phyloP scores from a whole-genome alignment of 257 asterid genomes.

The Solanum verrucosum region DNA sequence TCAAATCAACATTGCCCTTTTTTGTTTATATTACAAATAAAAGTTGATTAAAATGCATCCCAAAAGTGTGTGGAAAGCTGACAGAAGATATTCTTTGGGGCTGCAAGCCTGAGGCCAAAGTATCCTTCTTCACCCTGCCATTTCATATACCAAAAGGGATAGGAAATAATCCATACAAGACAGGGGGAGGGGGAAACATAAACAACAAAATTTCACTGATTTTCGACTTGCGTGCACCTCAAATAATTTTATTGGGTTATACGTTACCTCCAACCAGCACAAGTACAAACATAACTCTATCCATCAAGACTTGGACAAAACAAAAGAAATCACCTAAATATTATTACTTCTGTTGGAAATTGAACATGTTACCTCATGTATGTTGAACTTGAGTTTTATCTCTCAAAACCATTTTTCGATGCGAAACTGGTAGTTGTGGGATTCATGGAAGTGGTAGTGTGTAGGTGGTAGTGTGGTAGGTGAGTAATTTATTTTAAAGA shows the following conservation, averaged over 20 bases:
- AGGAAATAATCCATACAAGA: neutral
- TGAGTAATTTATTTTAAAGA: no score
- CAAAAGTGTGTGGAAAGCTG: neutral
- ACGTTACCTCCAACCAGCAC: no score
- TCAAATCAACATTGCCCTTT: neutral
- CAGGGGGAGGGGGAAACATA: neutral
- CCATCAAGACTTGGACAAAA: neutral
- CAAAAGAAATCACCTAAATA: neutral
- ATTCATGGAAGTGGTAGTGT: no score
- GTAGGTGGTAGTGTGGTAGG: no score
- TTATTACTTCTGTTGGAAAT: neutral
- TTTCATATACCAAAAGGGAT: neutral
- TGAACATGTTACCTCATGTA: neutral
- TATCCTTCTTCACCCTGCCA: neutral
- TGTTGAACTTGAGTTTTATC: neutral
- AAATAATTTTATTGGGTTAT: no score
- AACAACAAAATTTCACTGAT: neutral
- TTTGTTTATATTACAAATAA: neutral
- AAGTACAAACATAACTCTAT: no score
- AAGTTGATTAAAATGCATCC: neutral
- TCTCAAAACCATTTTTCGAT: neutral
- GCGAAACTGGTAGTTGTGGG: no score
- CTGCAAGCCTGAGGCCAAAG: neutral
- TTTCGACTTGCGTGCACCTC: neutral
- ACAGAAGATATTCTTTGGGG: neutral